phyloP scores from a whole-genome alignment of 768 basidiomycete genomes.

The Pisolithus microcarpus region DNA sequence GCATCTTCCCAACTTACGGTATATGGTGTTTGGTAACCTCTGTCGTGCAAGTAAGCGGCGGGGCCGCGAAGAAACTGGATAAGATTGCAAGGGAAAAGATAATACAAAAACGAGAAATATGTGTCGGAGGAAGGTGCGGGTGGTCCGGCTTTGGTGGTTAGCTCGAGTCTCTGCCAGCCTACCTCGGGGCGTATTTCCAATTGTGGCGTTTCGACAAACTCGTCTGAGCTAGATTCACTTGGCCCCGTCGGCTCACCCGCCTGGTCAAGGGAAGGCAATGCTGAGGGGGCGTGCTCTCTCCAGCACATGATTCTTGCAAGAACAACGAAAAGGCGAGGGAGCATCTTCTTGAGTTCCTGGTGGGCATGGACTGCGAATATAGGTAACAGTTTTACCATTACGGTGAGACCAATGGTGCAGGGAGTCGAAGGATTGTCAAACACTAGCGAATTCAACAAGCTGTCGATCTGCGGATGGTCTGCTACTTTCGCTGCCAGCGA shows the following conservation, averaged over 20 bases:
- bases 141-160: slow-evolving; percentile 48
- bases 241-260: slow-evolving; percentile 27
- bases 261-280: slow-evolving; percentile 24
- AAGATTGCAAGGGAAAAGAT: slow-evolving; percentile 86
- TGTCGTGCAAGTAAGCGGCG: slow-evolving; percentile 50
- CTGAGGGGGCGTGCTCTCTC: slow-evolving; percentile 45
- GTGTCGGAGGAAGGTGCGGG: slow-evolving; percentile 52
- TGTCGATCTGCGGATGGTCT: slow-evolving; percentile 54
- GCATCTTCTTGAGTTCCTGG: slow-evolving; percentile 45
- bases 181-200: slow-evolving; percentile 48
- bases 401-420: slow-evolving; percentile 55
- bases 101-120: slow-evolving; percentile 78
- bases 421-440: slow-evolving; percentile 71
- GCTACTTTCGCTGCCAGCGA: slow-evolving; percentile 45
- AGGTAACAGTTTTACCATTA: slow-evolving; percentile 68
- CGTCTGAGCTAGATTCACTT: slow-evolving; percentile 5
- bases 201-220: slow-evolving; percentile 31
- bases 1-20: slow-evolving; percentile 63
- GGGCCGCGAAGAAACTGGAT: slow-evolving; percentile 73
- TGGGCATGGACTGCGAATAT: slow-evolving; percentile 61
- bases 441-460: slow-evolving; percentile 58
- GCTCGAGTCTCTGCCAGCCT: slow-evolving; percentile 63
- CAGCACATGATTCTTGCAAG: slow-evolving; percentile 71
- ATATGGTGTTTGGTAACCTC: slow-evolving; percentile 50
- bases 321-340: slow-evolving; percentile 61